Base-by-base conservation (phyloP, 1,139 yeast species). In the Kodamaea ohmeri region DNA sequence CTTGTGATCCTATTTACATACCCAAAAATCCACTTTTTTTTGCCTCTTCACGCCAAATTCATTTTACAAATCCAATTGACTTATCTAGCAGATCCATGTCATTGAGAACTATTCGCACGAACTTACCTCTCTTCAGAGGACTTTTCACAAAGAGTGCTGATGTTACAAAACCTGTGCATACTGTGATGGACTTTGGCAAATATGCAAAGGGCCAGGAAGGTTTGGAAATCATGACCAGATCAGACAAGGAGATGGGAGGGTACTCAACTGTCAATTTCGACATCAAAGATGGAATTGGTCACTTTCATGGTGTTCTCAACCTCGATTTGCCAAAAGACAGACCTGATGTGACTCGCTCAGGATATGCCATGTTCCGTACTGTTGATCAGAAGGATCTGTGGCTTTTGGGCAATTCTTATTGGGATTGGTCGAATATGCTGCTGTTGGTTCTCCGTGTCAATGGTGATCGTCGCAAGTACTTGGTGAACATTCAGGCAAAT, bases 281-380 rank as follows among this genome's bases (percentile, higher is more conserved):
- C 33, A 52, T 60, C 13, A 61, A 67, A 46, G 53, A 55, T 41
- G 40, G 45, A 25, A 66, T 73, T 32, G 89, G 80, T 4, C 76
- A 73, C 44, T 86, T 86, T 62, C 76, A 74, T 51, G 95, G 96
- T 6, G 76, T 76, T 43, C 66, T 86, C 49, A 84, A 80, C 56
- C 73, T 83, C 48, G 89, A 84, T 49, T 73, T 85, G 37, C 95
- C 95, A 13, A 74, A 78, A 44, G 76, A 78, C 46, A 71, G 76
- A 33, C 88, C 89, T 0, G 83, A 78, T 37, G 75, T 84, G 27
- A 73, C 81, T 13, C 70, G 84, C 36, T 76, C 87, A 5, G 96
- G 96, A 1, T 87, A 87, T 63, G 89, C 95, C 35, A 85, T 87
- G 94, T 84, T 85, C 61, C 73, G 95, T 46, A 85, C 95, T 2